phyloP scores from a whole-genome alignment of 352 stramenopile species.

The Pythium utonaiense region DNA sequence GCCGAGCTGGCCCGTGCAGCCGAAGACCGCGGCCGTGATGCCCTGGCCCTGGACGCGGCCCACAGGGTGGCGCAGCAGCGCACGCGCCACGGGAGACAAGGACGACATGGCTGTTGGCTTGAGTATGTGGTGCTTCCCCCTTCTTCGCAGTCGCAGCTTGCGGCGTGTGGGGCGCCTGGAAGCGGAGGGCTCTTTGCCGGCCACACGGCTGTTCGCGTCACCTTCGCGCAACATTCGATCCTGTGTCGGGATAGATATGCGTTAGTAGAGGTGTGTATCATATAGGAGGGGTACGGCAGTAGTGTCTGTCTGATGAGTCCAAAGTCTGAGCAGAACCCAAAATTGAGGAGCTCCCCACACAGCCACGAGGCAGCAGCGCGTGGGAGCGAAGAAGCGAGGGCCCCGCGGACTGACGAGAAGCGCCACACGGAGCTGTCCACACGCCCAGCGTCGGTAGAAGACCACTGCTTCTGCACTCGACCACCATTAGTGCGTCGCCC shows the following conservation, averaged over 20 bases:
- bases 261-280: background rate
- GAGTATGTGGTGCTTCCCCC: slow-evolving; percentile 5
- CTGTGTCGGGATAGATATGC: background rate
- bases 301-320: background rate
- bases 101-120: slow-evolving; percentile 55
- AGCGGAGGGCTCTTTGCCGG: slow-evolving; percentile 18
- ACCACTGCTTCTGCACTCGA: background rate
- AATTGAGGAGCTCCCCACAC: background rate
- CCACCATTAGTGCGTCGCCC: slow-evolving; percentile 2
- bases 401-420: background rate
- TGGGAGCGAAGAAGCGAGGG: background rate
- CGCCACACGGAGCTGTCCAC: background rate
- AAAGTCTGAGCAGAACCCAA: background rate
- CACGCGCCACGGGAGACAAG: slow-evolving; percentile 73
- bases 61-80: slow-evolving; percentile 69
- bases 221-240: slow-evolving; percentile 32
- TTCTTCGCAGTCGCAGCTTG: slow-evolving; percentile 1
- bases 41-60: slow-evolving; percentile 72
- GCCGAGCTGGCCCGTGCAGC: slow-evolving; percentile 92
- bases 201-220: slow-evolving; percentile 11
- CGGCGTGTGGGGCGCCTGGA: background rate
- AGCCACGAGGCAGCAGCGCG: background rate
- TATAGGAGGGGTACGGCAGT: background rate
- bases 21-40: slow-evolving; percentile 95
- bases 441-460: background rate